These are phyloP conservation scores for Neocucurbitaria cava DNA, from an alignment of 2,329 filamentous ascomycete species.

Conservation along the genomic window DNA sequence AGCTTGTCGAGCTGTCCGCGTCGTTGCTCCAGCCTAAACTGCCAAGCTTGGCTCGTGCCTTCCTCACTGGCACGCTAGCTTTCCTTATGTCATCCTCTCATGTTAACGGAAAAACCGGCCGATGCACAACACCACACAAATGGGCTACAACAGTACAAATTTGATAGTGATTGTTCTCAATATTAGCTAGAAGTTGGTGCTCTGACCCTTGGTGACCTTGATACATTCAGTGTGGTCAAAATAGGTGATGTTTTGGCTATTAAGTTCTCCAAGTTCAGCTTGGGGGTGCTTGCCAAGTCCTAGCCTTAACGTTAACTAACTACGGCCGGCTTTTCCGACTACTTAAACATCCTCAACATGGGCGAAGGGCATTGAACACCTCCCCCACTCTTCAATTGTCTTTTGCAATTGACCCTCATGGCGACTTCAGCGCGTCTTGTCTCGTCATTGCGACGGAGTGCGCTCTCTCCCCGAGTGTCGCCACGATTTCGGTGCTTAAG, in stretches of 20 bases:
- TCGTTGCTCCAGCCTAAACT: conserved; percentile 46
- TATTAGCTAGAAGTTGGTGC: no score
- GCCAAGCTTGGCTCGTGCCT: conserved; percentile 43
- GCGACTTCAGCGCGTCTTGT: conserved; percentile 44
- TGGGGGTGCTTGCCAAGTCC: no score
- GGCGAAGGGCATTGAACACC: conserved; percentile 19
- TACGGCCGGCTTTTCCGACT: no score
- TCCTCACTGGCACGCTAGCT: conserved; percentile 15
- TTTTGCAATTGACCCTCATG: conserved; percentile 35
- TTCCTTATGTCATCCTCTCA: conserved; percentile 37
- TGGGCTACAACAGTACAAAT: no score
- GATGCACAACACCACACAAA: no score
- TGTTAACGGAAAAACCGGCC: no score
- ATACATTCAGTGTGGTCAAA: no score
- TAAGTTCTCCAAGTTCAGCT: no score
- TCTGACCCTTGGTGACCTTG: no score
- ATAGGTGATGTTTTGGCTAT: no score
- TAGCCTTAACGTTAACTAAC: no score
- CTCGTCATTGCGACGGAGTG: conserved; percentile 42
- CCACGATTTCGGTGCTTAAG: conserved; percentile 30
- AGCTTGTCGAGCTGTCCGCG: conserved; percentile 50
- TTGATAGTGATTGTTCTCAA: no score
- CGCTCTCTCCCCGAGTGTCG: conserved; percentile 32
- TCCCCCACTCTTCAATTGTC: conserved; percentile 28
- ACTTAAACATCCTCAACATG: conserved; percentile 34